Conservation (phyloP, 345 rosid species). For the Acer saccharum region DNA sequence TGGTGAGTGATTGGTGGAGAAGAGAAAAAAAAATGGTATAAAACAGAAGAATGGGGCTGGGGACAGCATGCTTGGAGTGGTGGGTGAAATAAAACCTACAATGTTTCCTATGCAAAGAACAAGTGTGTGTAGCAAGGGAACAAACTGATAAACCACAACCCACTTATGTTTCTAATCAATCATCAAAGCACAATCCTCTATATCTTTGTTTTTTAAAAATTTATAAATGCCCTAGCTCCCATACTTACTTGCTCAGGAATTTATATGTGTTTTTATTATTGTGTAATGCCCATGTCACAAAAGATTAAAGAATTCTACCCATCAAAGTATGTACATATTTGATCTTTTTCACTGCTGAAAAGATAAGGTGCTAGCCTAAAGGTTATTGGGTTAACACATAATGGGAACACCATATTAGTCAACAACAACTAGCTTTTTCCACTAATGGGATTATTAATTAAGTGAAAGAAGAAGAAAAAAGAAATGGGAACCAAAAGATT, state of each 20-base stretch:
- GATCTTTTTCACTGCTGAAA: constrained; percentile 21
- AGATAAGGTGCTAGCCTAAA: constrained; percentile 16
- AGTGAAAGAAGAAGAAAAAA: background rate
- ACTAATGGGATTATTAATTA: constrained; percentile 13
- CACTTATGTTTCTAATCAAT: constrained; percentile 53
- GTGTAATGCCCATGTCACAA: constrained; percentile 22
- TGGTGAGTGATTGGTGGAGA: constrained; percentile 22
- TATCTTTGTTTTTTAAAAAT: background rate
- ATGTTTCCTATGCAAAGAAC: constrained; percentile 65
- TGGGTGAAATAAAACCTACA: constrained; percentile 35
- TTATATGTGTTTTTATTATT: constrained; percentile 3
- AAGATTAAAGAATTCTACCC: constrained; percentile 41
- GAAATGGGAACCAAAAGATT: background rate
- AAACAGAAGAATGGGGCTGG: constrained; percentile 17
- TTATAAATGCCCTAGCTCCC: constrained; percentile 26
- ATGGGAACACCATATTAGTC: constrained; percentile 6
- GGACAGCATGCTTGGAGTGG: constrained; percentile 39
- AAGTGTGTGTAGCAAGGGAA: constrained; percentile 50
- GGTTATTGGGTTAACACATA: background rate
- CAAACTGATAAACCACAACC: constrained; percentile 56
- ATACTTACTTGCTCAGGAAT: constrained; percentile 45
- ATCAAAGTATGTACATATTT: constrained; percentile 44
- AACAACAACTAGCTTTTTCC: constrained; percentile 2
- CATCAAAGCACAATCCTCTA: constrained; percentile 47
- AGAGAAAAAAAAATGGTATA: constrained; percentile 9